Base-by-base conservation (phyloP, 1,139 yeast genomes). In the Saccharomycopsis hybrid region DNA sequence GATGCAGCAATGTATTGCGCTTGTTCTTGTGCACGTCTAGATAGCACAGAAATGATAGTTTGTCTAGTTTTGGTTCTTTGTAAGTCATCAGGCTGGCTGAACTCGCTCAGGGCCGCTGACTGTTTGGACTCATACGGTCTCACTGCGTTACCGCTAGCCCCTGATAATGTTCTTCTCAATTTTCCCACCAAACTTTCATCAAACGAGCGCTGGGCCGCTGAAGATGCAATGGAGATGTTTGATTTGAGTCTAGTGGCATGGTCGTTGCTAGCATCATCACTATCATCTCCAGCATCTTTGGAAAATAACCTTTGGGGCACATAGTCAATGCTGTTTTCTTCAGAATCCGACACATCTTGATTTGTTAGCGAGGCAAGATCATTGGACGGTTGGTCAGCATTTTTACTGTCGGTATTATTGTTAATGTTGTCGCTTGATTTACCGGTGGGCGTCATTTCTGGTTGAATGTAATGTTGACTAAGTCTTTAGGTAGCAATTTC, bases 1-100 rank as follows among this genome's bases (percentile, higher is more conserved):
- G 35, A 31, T 11, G 7, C 35, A 11, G 39, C 39, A 13, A 9
- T 9, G 24, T 36, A 36, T 8, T 11, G n/a, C 29, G 47, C 42
- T 18, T 33, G 24, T 13, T 29, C 32, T 3, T 35, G 24, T 7
- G 53, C 53, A 13, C 54, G 30, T 41, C 35, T 13, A 13, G 47
- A 41, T n/a, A 51, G 40, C 13, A 48, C 54, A 8, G 47, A 37
- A 18, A 51, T 29, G 30, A 51, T 51, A 8, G 53, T 48, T 44
- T 53, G 46, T 35, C 48, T 44, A 24, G 47, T 29, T 45, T 56
- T 43, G 13, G 36, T 33, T 43, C 33, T 32, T n/a, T 9, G 24
- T 7, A 36, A n/a, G 39, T n/a, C 39, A 24, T 36, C 18, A 18
- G 18, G 18, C 18, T 18, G 18, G 18, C 18, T 18, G 18, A 18